These are phyloP conservation scores for Combretum micranthum DNA, from an alignment of 345 rosid genomes.

Conservation along the genomic window DNA sequence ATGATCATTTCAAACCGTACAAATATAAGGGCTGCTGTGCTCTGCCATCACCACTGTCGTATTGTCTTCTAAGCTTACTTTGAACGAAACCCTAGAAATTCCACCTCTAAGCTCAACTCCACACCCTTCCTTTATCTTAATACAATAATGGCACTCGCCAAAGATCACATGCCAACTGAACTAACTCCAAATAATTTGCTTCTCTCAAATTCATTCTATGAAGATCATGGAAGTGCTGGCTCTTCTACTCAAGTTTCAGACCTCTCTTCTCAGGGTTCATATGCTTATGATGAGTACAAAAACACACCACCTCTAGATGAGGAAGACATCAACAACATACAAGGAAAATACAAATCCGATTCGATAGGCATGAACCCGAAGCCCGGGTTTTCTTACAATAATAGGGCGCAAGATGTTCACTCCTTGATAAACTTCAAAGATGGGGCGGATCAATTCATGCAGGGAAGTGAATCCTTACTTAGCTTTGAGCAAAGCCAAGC, in stretches of 20 bases:
- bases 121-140: too few species aligned
- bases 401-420: slow-evolving; percentile 30
- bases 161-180: too few species aligned
- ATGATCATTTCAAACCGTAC: too few species aligned
- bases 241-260: slow-evolving; percentile 13
- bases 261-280: slow-evolving; percentile 32
- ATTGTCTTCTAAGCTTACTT: too few species aligned
- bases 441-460: slow-evolving; percentile 17
- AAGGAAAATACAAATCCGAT: not conserved
- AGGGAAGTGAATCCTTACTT: slow-evolving; percentile 47
- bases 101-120: too few species aligned
- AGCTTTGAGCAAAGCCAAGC: slow-evolving; percentile 45
- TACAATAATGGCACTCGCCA: too few species aligned
- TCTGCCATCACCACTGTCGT: too few species aligned
- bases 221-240: not conserved
- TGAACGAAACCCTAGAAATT: too few species aligned
- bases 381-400: not conserved
- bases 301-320: slow-evolving; percentile 10
- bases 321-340: slow-evolving; percentile 15
- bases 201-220: too few species aligned
- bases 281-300: slow-evolving; percentile 12
- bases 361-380: slow-evolving; percentile 1
- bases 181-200: too few species aligned
- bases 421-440: slow-evolving; percentile 60
- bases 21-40: too few species aligned